Evolutionary conservation across 225 moss, liverwort and hornwort species (phyloP), one percentile per base, ranked within the genome.

Genomic region (Sphagnum contortum): DNA sequence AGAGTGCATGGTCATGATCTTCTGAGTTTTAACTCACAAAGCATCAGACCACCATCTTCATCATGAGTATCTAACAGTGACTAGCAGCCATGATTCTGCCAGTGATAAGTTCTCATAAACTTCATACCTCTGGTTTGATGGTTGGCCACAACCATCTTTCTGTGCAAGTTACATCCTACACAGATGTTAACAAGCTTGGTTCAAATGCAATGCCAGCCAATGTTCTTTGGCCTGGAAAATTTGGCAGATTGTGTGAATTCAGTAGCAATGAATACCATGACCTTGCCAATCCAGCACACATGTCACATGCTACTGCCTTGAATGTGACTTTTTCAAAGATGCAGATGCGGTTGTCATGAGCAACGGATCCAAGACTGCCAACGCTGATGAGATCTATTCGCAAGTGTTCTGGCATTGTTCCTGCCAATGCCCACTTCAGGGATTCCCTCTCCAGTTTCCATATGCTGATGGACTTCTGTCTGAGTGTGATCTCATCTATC

Each of bases 311-410:
- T 12, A 80, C 84, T 0, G 77, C 84, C 57, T 67, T 77, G 59
- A 73, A 84, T 0, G 77, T 71, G 66, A 75, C 66, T 66, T 80
- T 80, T 57, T 78, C 80, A 46, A 84, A 66, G 11, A 80, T 70
- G 4, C 77, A 84, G 59, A 84, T 29, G 10, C 70, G 75, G 53
- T 75, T 55, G 49, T 64, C 66, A 8, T 70, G 66, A 4, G 73
- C 64, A 57, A 80, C 75, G 52, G 75, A 77, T 55, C 80, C 80
- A 50, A 77, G 75, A 57, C 80, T 80, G 9, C 80, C 84, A 55
- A 84, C 47, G 3, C 73, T 78, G 45, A 75, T 67, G 2, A 84
- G 75, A 8, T 78, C 71, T 2, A 77, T 72, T 14, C 80, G 75
- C 9, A 68, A 66, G 12, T 11, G 8, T 12, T 63, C 49, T 0